phyloP scores from a whole-genome alignment of 768 basidiomycete species.

The Leccinum subgranulosum region DNA sequence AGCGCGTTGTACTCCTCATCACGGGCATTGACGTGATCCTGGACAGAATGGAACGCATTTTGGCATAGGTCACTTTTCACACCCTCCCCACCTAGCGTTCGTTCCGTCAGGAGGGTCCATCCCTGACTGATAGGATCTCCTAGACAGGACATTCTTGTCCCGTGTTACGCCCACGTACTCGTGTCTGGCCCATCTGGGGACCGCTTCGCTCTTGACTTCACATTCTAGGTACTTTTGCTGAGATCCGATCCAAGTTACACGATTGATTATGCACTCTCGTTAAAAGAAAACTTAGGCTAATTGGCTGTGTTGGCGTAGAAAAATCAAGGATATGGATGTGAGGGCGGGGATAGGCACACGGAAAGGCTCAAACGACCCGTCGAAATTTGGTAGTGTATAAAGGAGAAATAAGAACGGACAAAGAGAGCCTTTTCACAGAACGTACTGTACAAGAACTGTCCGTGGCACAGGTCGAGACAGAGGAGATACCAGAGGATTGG shows the following conservation, averaged over 20 bases:
- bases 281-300: slow-evolving; percentile 19
- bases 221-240: background rate
- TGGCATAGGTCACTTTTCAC: slow-evolving; percentile 20
- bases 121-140: background rate
- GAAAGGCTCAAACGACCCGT: slow-evolving; percentile 1
- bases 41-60: slow-evolving; percentile 62
- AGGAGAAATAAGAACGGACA: slow-evolving; percentile 32
- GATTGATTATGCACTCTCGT: slow-evolving; percentile 12
- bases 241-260: slow-evolving; percentile 6
- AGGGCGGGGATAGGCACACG: slow-evolving; percentile 2
- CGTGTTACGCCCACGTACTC: background rate
- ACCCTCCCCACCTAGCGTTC: background rate
- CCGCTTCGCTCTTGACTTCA: background rate
- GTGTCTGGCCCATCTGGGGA: background rate
- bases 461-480: slow-evolving; percentile 1
- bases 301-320: background rate
- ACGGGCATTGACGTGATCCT: slow-evolving; percentile 59
- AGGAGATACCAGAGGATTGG: background rate
- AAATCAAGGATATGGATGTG: background rate
- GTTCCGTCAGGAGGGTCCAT: background rate
- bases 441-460: slow-evolving; percentile 23
- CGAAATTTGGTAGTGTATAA: slow-evolving; percentile 21
- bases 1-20: slow-evolving; percentile 56
- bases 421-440: slow-evolving; percentile 10
- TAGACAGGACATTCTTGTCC: background rate